phyloP scores from a whole-genome alignment of 1,284 basidiomycete species.

The Ustilago cynodontis region DNA sequence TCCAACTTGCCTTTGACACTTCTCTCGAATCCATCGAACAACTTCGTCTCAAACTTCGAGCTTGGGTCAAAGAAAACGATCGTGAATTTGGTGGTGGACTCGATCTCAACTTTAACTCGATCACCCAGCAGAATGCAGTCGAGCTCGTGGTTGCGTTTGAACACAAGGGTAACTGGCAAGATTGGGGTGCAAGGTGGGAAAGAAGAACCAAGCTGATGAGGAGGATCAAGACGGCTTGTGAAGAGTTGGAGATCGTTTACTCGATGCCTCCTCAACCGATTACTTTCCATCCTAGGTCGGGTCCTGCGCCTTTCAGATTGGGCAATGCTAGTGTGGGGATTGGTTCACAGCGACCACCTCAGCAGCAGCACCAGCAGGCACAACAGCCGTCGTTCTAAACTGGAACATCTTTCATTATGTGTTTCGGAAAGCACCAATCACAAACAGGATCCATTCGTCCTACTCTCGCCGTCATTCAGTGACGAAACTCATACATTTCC shows the following conservation, averaged over 20 bases:
- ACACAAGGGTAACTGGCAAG: slow-evolving; percentile 86
- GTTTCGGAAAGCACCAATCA: not conserved
- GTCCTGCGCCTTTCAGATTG: slow-evolving; percentile 48
- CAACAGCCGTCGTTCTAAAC: slow-evolving; percentile 19
- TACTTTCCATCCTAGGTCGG: slow-evolving; percentile 55
- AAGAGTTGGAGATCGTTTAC: slow-evolving; percentile 59
- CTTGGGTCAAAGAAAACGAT: slow-evolving; percentile 77
- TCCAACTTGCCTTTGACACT: slow-evolving; percentile 67
- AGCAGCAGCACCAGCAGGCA: slow-evolving; percentile 12
- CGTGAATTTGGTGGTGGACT: slow-evolving; percentile 72
- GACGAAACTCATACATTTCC: too few relatives aligned
- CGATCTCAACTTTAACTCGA: slow-evolving; percentile 68
- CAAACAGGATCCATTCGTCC: not conserved
- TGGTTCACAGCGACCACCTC: not conserved
- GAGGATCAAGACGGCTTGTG: slow-evolving; percentile 55
- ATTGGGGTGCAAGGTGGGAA: slow-evolving; percentile 81
- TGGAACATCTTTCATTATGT: not conserved
- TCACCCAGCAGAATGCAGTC: slow-evolving; percentile 66
- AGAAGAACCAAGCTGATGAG: slow-evolving; percentile 66
- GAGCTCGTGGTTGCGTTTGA: slow-evolving; percentile 76
- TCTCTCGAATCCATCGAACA: slow-evolving; percentile 75
- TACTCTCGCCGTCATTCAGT: not conserved
- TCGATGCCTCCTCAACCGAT: slow-evolving; percentile 63
- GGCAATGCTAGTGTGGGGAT: slow-evolving; percentile 4
- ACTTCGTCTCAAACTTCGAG: slow-evolving; percentile 75